phyloP scores from a whole-genome alignment of 2,329 filamentous ascomycete genomes.

The Aspergillus brunneoviolaceus region DNA sequence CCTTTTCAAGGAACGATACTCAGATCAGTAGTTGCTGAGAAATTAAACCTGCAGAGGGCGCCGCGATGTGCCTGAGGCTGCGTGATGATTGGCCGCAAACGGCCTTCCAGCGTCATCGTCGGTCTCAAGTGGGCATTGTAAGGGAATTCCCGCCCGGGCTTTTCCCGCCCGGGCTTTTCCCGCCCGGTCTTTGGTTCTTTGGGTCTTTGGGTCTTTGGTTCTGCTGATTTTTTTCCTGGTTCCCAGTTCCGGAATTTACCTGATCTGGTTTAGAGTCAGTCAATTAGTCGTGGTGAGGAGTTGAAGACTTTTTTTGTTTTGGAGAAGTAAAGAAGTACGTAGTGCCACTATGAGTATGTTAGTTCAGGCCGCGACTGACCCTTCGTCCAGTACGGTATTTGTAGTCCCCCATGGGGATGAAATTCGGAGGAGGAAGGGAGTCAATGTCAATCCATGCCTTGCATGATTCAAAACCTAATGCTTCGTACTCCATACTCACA shows the following conservation, averaged over 20 bases:
- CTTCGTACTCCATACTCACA: too few species aligned
- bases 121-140: background rate
- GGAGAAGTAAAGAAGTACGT: too few species aligned
- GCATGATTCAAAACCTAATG: background rate
- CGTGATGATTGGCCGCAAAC: constrained; percentile 13
- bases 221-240: background rate
- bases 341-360: too few species aligned
- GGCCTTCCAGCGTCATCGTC: constrained; percentile 4
- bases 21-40: background rate
- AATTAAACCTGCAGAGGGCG: constrained; percentile 1
- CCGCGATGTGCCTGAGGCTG: background rate
- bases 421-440: background rate
- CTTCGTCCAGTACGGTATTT: too few species aligned
- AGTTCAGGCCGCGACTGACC: too few species aligned
- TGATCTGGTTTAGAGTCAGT: background rate
- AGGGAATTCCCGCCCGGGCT: constrained; percentile 4
- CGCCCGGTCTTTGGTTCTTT: constrained; percentile 2
- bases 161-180: background rate
- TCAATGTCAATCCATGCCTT: background rate
- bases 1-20: background rate
- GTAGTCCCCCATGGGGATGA: too few species aligned
- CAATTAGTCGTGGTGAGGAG: background rate
- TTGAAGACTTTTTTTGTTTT: background rate
- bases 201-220: constrained; percentile 10
- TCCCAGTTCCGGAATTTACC: background rate